phyloP scores from a whole-genome alignment of 345 rosid genomes.

The Noccaea bulbosa region DNA sequence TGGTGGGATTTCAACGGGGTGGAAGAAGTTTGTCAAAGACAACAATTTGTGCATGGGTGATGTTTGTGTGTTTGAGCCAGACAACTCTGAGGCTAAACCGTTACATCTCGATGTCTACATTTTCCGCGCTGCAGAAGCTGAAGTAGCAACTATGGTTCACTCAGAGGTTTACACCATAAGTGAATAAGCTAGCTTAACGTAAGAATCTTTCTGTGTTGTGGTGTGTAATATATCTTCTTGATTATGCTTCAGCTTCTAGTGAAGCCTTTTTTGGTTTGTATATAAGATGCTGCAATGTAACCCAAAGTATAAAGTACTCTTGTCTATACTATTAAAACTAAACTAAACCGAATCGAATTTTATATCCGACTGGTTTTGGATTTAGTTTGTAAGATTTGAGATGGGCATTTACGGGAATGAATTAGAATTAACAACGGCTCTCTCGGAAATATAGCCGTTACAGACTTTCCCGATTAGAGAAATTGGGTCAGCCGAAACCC shows the following conservation, averaged over 20 bases:
- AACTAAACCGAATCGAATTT: constrained; percentile 6
- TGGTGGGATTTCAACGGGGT: constrained; percentile 38
- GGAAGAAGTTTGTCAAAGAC: constrained; percentile 35
- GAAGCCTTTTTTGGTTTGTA: constrained; percentile 13
- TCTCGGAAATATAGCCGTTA: constrained; percentile 34
- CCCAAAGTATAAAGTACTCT: neutral
- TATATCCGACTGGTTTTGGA: neutral
- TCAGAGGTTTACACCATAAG: neutral
- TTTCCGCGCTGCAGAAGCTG: constrained; percentile 33
- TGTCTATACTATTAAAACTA: neutral
- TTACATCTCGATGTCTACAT: constrained; percentile 29
- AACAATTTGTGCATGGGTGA: constrained; percentile 30
- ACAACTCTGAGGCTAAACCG: constrained; percentile 2
- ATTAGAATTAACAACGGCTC: constrained; percentile 26
- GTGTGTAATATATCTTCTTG: neutral
- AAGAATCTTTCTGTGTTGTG: neutral
- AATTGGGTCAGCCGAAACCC: constrained; percentile 11
- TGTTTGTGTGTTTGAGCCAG: constrained; percentile 41
- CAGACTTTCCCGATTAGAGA: constrained; percentile 10
- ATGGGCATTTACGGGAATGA: neutral
- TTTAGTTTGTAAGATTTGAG: neutral
- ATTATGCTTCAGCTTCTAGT: constrained; percentile 12
- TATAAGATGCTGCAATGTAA: constrained; percentile 3
- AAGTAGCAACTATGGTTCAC: constrained; percentile 31
- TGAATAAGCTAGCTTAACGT: constrained; percentile 9